These are phyloP conservation scores for Globisporangium recalcitrans DNA, from an alignment of 352 stramenopile species.

Conservation along the genomic window DNA sequence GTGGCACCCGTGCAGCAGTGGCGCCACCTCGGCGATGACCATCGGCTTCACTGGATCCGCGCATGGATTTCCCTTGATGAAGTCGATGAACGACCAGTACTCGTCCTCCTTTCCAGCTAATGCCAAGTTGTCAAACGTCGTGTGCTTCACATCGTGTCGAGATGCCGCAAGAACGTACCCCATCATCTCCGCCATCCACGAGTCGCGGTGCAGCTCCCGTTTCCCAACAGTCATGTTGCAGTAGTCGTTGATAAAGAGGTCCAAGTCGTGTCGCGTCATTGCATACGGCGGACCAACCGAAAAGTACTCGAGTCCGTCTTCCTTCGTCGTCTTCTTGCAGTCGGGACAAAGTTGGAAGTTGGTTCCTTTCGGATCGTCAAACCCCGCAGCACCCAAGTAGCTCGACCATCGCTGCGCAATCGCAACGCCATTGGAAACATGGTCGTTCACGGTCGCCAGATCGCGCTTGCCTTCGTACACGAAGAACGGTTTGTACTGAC, in stretches of 20 bases:
- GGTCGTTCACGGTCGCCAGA: conserved; percentile 29
- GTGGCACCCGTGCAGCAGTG: conserved; percentile 41
- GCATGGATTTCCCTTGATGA: conserved; percentile 62
- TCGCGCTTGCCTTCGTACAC: conserved; percentile 59
- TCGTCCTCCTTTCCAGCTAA: conserved; percentile 46
- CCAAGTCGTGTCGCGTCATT: conserved; percentile 49
- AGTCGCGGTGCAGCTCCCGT: conserved; percentile 30
- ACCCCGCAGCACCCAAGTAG: conserved; percentile 28
- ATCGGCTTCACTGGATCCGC: conserved; percentile 35
- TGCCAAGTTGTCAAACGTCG: conserved; percentile 70
- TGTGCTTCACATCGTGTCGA: conserved; percentile 69
- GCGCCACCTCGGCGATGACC: conserved; percentile 38
- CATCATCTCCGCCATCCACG: conserved; percentile 47
- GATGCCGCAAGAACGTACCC: conserved; percentile 51
- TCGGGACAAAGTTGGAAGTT: conserved; percentile 46
- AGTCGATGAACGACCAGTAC: conserved; percentile 53
- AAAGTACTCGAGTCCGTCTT: conserved; percentile 47
- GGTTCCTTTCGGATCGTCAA: conserved; percentile 25
- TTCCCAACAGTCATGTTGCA: conserved; percentile 51
- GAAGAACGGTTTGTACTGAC: conserved; percentile 79
- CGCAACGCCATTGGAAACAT: conserved; percentile 36
- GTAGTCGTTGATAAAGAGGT: conserved; percentile 56
- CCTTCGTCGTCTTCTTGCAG: conserved; percentile 34
- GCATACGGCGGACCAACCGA: conserved; percentile 53
- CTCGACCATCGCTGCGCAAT: conserved; percentile 51